Evolutionary conservation across 2,329 filamentous ascomycete species (phyloP), one percentile per base, ranked within the genome.

Genomic region (Pseudogymnoascus sp.): DNA sequence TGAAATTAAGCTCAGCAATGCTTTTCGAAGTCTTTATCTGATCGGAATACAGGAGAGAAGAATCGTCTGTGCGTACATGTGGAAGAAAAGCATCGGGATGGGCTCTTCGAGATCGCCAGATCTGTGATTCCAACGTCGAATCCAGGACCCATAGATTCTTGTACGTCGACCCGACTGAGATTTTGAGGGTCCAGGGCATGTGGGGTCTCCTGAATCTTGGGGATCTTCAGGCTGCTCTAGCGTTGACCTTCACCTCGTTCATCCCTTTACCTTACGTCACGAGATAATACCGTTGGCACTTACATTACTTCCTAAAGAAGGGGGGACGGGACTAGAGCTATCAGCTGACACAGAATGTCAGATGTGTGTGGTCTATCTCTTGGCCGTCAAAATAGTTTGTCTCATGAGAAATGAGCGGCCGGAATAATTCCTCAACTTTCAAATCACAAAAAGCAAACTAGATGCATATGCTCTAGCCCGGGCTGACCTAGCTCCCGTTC

Each of bases 381-480:
- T 55, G 48, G 48, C 29, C n/a, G 48, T 18, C 48, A 10, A 55
- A n/a, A 55, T 55, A 55, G n/a, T 33, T 18, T 55, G 48, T 55
- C 48, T 55, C 48, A 35, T 33, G 48, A 55, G 48, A 55, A 55
- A 55, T 55, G 48, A 55, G 29, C 48, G 15, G 29, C 48, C 48
- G 48, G 29, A 55, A 55, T 13, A 55, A 55, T 55, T 55, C 48
- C 48, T 55, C 48, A 55, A 55, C 48, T 55, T 55, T 35, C 29
- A 33, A 55, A 55, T 31, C 48, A 55, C 48, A 55, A 21, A 55
- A 55, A 35, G n/a, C 29, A 55, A 55, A 55, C 48, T 55, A 33
- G 48, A 18, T 10, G 48, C 48, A 55, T 21, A 55, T 33, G 48
- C 29, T 55, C 48, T 55, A 55, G 48, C 29, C 15, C 5, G 35